These are phyloP conservation scores for Salix caprea DNA, from an alignment of 345 rosid species.

Conservation along the genomic window DNA sequence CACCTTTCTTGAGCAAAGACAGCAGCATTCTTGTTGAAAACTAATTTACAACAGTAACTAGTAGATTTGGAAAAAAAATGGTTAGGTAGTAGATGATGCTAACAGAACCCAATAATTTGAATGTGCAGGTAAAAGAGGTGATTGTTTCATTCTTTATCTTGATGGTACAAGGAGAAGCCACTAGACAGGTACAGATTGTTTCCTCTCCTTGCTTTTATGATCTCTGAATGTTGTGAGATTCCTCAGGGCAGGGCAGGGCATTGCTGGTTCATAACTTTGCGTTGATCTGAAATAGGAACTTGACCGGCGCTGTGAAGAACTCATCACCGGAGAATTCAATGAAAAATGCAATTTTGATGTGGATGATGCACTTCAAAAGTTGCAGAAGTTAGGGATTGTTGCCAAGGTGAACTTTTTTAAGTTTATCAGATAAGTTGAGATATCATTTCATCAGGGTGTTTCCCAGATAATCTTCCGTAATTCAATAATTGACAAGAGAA, in stretches of 20 bases:
- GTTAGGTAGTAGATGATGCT: neutral
- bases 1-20: too few species aligned
- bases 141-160: slow-evolving; percentile 6
- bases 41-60: too few species aligned
- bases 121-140: slow-evolving; percentile 15
- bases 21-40: too few species aligned
- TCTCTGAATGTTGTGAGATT: neutral
- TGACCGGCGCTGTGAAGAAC: slow-evolving; percentile 53
- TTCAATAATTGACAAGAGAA: neutral
- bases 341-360: slow-evolving; percentile 69
- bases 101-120: neutral
- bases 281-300: slow-evolving; percentile 41
- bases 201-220: neutral
- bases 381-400: slow-evolving; percentile 62
- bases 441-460: too few species aligned
- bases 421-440: neutral
- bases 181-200: slow-evolving; percentile 7
- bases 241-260: neutral
- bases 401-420: slow-evolving; percentile 35
- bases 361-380: slow-evolving; percentile 66
- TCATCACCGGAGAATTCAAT: slow-evolving; percentile 49
- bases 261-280: slow-evolving; percentile 7
- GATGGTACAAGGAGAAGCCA: slow-evolving; percentile 21
- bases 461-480: neutral
- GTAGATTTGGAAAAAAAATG: too few species aligned